Percentiles rank a stretch among this genome's conserved stretches.
These are phyloP conservation scores for Xanthoconium stramineum DNA, from an alignment of 768 basidiomycete genomes.

Conservation along the genomic window DNA sequence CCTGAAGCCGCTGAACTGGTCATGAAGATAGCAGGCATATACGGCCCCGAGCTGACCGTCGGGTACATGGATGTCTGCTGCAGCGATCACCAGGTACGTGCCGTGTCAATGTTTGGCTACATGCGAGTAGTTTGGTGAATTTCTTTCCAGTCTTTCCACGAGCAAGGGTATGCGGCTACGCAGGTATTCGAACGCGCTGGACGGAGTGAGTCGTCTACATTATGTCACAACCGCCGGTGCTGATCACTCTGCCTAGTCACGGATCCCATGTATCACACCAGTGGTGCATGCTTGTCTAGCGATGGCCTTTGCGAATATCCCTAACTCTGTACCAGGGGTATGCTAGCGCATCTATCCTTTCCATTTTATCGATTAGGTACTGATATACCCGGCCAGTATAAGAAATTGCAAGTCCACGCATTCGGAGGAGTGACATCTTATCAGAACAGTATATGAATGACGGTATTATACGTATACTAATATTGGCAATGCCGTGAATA, in stretches of 20 bases:
- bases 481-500: too few relatives aligned
- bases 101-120: background rate
- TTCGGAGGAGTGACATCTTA: too few relatives aligned
- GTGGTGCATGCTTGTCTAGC: slow-evolving; percentile 41
- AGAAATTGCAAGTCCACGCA: too few relatives aligned
- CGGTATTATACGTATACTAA: too few relatives aligned
- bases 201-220: slow-evolving; percentile 41
- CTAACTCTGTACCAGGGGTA: slow-evolving; percentile 34
- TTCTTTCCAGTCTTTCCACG: slow-evolving; percentile 56
- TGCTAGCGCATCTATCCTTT: too few relatives aligned
- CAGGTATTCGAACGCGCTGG: slow-evolving; percentile 89
- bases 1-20: slow-evolving; percentile 74
- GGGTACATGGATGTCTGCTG: slow-evolving; percentile 80
- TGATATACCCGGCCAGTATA: too few relatives aligned
- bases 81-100: slow-evolving; percentile 79
- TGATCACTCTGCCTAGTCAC: slow-evolving; percentile 48
- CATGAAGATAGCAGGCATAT: slow-evolving; percentile 70
- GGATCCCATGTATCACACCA: slow-evolving; percentile 89
- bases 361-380: too few relatives aligned
- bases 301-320: background rate
- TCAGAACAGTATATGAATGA: too few relatives aligned
- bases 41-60: slow-evolving; percentile 74
- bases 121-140: too few relatives aligned
- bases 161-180: slow-evolving; percentile 81
- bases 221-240: background rate